Evolutionary conservation across 2,329 filamentous ascomycete genomes (phyloP), one percentile per base, ranked within the genome.

Genomic region (Ophiognomonia clavigignenti-juglandacearum): DNA sequence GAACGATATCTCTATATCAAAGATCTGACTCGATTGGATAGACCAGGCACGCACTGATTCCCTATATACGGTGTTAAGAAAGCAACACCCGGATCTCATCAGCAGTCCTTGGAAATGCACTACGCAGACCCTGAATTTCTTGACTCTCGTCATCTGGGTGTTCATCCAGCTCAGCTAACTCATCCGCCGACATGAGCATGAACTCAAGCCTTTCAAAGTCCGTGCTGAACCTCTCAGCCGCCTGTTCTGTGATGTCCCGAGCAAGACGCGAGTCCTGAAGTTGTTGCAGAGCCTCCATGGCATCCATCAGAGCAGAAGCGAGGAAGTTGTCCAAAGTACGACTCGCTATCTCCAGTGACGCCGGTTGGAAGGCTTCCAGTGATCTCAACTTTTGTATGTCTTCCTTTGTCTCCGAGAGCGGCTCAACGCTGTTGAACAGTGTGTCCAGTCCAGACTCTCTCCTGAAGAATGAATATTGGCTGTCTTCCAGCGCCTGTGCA

Each of bases 231-330:
- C 72, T 76, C 56, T 88, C 83, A 1, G 90, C 87, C 0, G 91
- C 92, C 54, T 86, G 80, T 57, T 95, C 88, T 0, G 88, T 93
- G 40, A 96, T 79, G 39, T 83, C 74, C 39, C 88, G 80, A 13
- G 86, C 85, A 48, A 95, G 69, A 10, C 74, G 75, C 1, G 86
- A 79, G 58, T 88, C 86, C 52, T 86, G 82, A 2, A 98, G 68
- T 35, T 80, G 73, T 54, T 84, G 85, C 22, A 97, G 66, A 51
- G 89, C 88, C 42, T 93, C 86, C 57, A 88, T 82, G 3, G 91
- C 91, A 62, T 98, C 93, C 74, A 96, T 92, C 24, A 96, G 75
- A 3, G 92, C 93, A 1, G 89, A 95, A 0, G 93, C 91, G 20
- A 98, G 72, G 67, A 97, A 98, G 51, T 89, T 83, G 60, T 98